phyloP scores from a whole-genome alignment of 257 asterid genomes.

The Voacanga thouarsii region DNA sequence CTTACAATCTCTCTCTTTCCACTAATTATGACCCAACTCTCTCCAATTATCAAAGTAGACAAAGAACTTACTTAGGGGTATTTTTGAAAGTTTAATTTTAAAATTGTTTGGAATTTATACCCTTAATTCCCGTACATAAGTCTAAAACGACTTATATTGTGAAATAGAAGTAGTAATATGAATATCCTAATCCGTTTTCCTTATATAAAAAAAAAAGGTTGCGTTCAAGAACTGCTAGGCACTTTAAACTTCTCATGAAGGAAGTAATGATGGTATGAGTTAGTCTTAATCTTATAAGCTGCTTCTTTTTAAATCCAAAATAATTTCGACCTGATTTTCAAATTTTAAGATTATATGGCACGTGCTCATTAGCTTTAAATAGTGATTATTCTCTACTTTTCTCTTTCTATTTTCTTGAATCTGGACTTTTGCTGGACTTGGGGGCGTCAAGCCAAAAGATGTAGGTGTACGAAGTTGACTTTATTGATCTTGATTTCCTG shows the following conservation, averaged over 20 bases:
- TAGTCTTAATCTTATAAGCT: not conserved
- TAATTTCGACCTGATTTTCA: not conserved
- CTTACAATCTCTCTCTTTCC: too few relatives aligned
- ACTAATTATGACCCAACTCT: too few relatives aligned
- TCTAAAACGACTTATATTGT: too few relatives aligned
- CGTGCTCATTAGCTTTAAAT: not conserved
- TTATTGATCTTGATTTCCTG: constrained; percentile 10
- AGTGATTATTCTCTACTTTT: not conserved
- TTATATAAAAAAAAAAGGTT: too few relatives aligned
- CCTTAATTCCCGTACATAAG: too few relatives aligned
- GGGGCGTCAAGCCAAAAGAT: not conserved
- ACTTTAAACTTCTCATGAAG: not conserved
- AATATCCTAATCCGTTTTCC: not conserved
- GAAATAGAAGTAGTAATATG: too few relatives aligned
- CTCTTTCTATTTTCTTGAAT: not conserved
- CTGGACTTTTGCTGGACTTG: not conserved
- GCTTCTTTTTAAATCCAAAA: not conserved
- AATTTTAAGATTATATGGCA: not conserved
- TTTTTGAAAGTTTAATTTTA: too few relatives aligned
- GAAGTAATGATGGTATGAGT: not conserved
- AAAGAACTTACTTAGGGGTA: too few relatives aligned
- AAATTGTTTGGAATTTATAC: too few relatives aligned
- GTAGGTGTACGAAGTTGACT: not conserved
- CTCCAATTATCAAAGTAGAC: too few relatives aligned
- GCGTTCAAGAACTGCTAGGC: not conserved